Conservation (phyloP, 257 asterid species). For the Paraleonurus japonicus region DNA sequence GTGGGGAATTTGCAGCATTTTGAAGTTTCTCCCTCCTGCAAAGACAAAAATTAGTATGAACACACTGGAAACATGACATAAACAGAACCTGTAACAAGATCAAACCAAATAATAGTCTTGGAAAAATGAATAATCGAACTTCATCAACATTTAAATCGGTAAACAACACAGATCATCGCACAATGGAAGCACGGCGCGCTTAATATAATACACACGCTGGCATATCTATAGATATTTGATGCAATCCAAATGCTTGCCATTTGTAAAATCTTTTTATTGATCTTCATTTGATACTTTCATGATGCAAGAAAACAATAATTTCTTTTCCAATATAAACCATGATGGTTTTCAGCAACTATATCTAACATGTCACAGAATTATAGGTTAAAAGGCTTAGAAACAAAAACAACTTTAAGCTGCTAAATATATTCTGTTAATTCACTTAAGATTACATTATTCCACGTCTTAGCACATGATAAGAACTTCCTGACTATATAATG, state of each 20-base stretch:
- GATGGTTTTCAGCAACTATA: neutral
- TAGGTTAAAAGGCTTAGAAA: too few species aligned
- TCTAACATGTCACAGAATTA: too few species aligned
- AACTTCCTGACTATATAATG: neutral
- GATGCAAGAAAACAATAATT: neutral
- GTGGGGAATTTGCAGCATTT: conserved; percentile 77
- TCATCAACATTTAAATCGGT: neutral
- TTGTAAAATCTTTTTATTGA: neutral
- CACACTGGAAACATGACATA: neutral
- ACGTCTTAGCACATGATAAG: neutral
- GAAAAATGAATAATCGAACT: neutral
- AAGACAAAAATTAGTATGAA: conserved; percentile 3
- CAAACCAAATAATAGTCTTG: neutral
- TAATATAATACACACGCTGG: neutral
- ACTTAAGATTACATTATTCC: neutral
- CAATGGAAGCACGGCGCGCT: neutral
- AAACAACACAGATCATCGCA: neutral
- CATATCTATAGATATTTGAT: neutral
- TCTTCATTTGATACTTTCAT: neutral
- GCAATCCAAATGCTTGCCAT: neutral
- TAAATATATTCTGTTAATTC: neutral
- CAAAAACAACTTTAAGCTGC: neutral
- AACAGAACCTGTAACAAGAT: neutral
- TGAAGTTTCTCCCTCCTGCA: conserved; percentile 20
- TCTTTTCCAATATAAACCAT: neutral